Evolutionary conservation across 306 rosid genomes (phyloP), one percentile per base, ranked within the genome.

Genomic region (Lathyrus aphaca): DNA sequence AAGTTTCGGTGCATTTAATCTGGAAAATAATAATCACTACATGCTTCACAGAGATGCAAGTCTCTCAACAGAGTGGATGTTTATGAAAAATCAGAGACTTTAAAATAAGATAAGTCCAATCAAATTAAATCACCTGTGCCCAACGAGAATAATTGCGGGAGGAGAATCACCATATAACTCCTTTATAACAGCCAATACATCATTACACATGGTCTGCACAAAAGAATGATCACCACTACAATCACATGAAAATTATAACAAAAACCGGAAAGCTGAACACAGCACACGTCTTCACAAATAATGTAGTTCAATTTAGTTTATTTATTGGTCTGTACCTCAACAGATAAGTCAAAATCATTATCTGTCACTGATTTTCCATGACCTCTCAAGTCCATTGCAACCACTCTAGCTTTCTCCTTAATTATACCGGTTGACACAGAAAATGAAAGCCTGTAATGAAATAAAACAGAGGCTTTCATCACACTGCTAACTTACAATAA

Each of bases 201-300:
- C 98, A 86, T 88, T 83, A 79, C 97, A 87, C 90, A 94, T 84
- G 50, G 97, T 94, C 97, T 94, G 95, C 86, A 90, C 45, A 74
- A 62, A 38, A 58, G 62, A 37, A 67, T 30, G 19, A 39, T 53
- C 43, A 69, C 35, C 64, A 13, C 11, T 71, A 56, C 30, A 57
- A 78, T 76, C 64, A 78, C 55, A 23, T 44, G 38, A 67, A 58
- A 9, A 74, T 68, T 72, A 56, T 60, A 76, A 37, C 14, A 53
- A 45, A 64, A 68, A 11, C 45, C 10, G 21, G 49, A 32, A 35
- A 54, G 49, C 75, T 27, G 14, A 64, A 56, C 51, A 21, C 21
- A 53, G 59, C 54, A 17, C 59, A 50, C 58, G 48, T 12, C 5
- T 15, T 42, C 64, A 43, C 53, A 29, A 54, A 59, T 12, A 11